Evolutionary conservation across 768 basidiomycete genomes (phyloP), one percentile per base, ranked within the genome.

Genomic region (Lactifluus echinatus): DNA sequence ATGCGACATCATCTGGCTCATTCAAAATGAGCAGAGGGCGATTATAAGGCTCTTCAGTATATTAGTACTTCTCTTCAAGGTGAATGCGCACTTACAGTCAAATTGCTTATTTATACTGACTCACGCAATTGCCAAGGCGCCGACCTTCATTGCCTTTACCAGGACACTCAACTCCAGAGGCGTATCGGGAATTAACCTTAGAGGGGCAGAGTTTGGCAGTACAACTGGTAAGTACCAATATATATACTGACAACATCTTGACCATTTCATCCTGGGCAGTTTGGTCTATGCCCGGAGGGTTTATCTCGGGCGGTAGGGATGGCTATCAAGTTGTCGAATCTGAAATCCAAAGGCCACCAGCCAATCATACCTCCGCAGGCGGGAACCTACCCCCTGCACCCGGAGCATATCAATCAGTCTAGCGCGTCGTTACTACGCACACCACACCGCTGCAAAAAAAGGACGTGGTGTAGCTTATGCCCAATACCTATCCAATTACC

Each of bases 1-100:
- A 34, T 82, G 83, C 59, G 90, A 92, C 68, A 70, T 91, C 53
- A 68, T 90, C 28, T 89, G 85, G 85, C 73, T 86, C 74, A 66
- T 75, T 28, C 76, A 65, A 43, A 75, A 85, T 63, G 68, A 74
- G 0, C 85, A 85, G 61, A 72, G 73, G 60, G 76, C 75, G 36
- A 74, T 89, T 60, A 69, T 82, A 55, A 80, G 70, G 63, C 65
- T 86, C 42, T 50, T 90, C 24, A 76, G 77, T 26, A 67, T 75
- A 50, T 33, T 75, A 10, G 59, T 72, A 37, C 65, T 74, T 15
- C 47, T 74, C 10, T 57, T 75, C 14, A 76, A 76, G 70, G 75
- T 74, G 17, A 48, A 63, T 64, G 14, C n/a, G 15, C 24, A 2
- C 51, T 21, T 11, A 19, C 37, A 33, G 12, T n/a, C 6, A 8